phyloP scores from a whole-genome alignment of 805 yeast species.

The Starmerella vitae region DNA sequence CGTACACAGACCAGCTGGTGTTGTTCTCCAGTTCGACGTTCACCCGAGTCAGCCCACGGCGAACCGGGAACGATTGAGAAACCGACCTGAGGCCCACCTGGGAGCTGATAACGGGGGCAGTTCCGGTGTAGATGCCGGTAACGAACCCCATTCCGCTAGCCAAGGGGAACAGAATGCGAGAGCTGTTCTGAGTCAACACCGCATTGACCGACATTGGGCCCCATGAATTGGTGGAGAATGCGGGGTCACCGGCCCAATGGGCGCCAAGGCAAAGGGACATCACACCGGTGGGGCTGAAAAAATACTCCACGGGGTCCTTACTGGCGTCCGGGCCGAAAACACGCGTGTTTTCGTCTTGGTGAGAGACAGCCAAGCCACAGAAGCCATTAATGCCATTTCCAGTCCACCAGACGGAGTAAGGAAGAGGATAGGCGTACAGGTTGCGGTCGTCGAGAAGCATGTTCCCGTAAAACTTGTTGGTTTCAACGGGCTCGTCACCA shows the following conservation, averaged over 20 bases:
- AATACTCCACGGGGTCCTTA: conserved; percentile 33
- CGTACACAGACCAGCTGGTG: conserved; percentile 40
- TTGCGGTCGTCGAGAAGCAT: conserved; percentile 44
- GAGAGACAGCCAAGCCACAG: conserved; percentile 52
- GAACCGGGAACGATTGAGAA: conserved; percentile 25
- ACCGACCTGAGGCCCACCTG: conserved; percentile 35
- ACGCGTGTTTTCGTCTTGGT: conserved; percentile 35
- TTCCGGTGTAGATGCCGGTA: conserved; percentile 46
- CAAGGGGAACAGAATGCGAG: conserved; percentile 39
- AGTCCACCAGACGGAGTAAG: conserved; percentile 54
- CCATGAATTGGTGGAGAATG: conserved; percentile 32
- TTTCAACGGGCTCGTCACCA: conserved; percentile 39
- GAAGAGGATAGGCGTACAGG: conserved; percentile 46
- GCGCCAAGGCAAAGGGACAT: conserved; percentile 48
- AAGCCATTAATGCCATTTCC: conserved; percentile 28
- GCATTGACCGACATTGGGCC: conserved; percentile 22
- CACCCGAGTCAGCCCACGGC: conserved; percentile 27
- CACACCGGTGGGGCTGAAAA: conserved; percentile 42
- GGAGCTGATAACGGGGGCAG: conserved; percentile 35
- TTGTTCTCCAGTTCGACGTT: conserved; percentile 30
- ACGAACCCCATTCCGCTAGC: conserved; percentile 78
- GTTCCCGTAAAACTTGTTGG: conserved; percentile 67
- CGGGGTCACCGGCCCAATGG: conserved; percentile 33
- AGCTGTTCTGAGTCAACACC: conserved; percentile 12
- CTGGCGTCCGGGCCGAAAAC: conserved; percentile 36